Base-by-base conservation (phyloP, 306 rosid species). In the Begonia fuchsioides region DNA sequence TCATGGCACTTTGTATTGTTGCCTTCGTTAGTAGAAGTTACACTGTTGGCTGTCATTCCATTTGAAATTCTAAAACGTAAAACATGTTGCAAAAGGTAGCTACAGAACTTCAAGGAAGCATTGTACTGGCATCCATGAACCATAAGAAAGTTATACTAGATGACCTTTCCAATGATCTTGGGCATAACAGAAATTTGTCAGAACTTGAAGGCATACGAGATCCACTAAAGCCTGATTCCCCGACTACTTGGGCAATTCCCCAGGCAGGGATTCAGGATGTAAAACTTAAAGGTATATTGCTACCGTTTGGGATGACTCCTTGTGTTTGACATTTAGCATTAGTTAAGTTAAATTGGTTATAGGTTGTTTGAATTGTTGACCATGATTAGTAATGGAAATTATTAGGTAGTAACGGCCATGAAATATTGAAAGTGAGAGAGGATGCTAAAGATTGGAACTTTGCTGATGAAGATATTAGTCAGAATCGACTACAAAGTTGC, bases 181-280 rank as follows among this genome's bases (percentile, higher is more conserved):
- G 49, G 67, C 76, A 59, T 32, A 46, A 59, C 39, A 44, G 38
- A 46, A 68, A 74, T 58, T 52, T 64, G 41, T 54, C 67, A 35
- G 68, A 62, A 13, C 11, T 32, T 55, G 72, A 76, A 32, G 69
- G 56, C 60, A 58, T 43, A 13, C 58, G 38, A 58, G 57, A 66
- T 61, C 67, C 77, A 8, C 63, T 44, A 44, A 39, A 65, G 58
- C 75, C 73, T 40, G 82, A 79, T 61, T 66, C 12, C 18, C 80
- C 80, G 94, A 73, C 71, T 72, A 73, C 72, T 52, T 92, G 96
- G 98, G 62, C 65, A 57, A 57, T 51, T 63, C 74, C 73, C 66
- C 68, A 82, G 65, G 80, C 61, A 64, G 94, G 79, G 15, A 62
- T 39, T 58, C 63, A 74, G 20, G 56, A 67, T 19, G 52, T 39